These are phyloP conservation scores for Hypomyces perniciosus DNA, from an alignment of 2,329 filamentous ascomycete species.

Conservation along the genomic window DNA sequence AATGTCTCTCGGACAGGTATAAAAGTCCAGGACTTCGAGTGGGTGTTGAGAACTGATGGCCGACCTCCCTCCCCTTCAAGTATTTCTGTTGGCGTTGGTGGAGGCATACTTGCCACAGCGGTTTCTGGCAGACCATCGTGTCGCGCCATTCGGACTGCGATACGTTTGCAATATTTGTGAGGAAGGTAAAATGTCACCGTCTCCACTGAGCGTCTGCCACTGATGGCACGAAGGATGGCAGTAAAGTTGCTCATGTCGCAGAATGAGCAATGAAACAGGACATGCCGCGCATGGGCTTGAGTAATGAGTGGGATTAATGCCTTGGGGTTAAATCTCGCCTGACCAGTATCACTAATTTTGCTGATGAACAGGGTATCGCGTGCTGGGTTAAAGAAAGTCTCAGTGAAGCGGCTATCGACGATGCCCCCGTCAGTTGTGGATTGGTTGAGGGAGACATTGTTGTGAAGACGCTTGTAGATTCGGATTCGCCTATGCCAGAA, in stretches of 20 bases:
- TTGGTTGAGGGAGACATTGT: not conserved
- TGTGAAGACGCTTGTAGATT: not conserved
- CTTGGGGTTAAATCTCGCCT: too few relatives aligned
- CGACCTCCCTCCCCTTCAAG: too few relatives aligned
- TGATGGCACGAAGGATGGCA: not conserved
- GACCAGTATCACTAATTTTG: too few relatives aligned
- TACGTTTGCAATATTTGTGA: not conserved
- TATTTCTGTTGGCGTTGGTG: too few relatives aligned
- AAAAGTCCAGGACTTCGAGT: not conserved
- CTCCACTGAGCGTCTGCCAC: not conserved
- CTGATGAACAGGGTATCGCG: too few relatives aligned
- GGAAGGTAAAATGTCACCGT: not conserved
- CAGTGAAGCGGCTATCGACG: not conserved
- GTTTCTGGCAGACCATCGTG: not conserved
- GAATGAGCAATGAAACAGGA: not conserved
- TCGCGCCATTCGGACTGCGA: not conserved
- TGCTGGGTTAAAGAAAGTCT: too few relatives aligned
- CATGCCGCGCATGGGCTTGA: too few relatives aligned
- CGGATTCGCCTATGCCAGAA: not conserved
- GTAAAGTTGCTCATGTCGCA: not conserved
- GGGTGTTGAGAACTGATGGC: too few relatives aligned
- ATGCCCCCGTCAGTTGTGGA: not conserved
- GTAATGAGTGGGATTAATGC: too few relatives aligned
- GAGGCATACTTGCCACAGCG: not conserved
- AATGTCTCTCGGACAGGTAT: not conserved